Base-by-base conservation (phyloP, 768 basidiomycete genomes). In the Lentinula guzmanii region DNA sequence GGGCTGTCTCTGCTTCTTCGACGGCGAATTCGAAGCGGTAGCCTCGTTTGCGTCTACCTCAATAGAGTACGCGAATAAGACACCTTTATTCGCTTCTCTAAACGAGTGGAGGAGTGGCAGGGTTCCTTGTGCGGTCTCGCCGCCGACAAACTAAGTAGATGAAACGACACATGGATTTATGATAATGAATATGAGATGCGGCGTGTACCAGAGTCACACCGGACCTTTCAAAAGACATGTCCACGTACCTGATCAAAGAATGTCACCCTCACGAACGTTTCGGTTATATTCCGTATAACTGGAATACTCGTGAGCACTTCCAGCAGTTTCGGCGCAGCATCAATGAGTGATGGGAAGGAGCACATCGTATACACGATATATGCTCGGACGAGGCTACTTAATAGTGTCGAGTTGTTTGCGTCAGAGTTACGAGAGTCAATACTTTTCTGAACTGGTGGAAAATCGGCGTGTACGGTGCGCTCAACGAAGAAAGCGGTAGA, bases 341-440 rank as follows among this genome's bases (percentile, higher is more conserved):
- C 90, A 33, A 96, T 89, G 11, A 97, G 74, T 0, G 76, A 65
- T 2, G 94, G 90, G 24, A 90, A 75, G 5, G 92, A 92, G 68
- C 87, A 90, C 71, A 91, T 79, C 5, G 89, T 79, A 75, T 90
- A 96, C 33, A 96, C 93, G 35, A 88, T 70, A 67, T 95, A 96
- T 1, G 91, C 75, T 42, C 93, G 83, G 52, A 91, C 62, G 21
- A 91, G 80, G 1, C 75, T 65, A 21, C 68, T 55, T 5, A 83
- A 67, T 0, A 78, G 24, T 13, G 55, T 31, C 6, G 41, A 15
- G 15, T 33, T 41, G 15, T 10, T 21, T 11, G 18, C 3, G 28
- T 28, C 28, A 3, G 28, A 28, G 28, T 28, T 28, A 0, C 0
- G 28, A 4, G 28, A 28, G 28, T 28, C 28, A 28, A 28, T 28